These are phyloP conservation scores for Lactifluus volemus DNA, from an alignment of 768 basidiomycete genomes.

Conservation along the genomic window DNA sequence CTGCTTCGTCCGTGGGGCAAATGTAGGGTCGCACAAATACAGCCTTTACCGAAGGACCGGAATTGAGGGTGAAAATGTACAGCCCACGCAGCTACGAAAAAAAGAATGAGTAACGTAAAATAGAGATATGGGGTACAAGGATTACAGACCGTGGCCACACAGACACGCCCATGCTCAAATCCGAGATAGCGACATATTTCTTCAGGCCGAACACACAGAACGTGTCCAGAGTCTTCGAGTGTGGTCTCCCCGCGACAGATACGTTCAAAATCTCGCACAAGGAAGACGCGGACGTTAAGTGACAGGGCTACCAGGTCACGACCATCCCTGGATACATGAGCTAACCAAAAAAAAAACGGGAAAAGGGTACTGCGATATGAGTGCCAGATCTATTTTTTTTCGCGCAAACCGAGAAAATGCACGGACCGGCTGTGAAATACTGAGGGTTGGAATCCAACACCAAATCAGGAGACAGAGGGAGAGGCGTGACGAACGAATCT, in stretches of 20 bases:
- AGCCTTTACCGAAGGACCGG: not conserved
- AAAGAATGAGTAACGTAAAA: not conserved
- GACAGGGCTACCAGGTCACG: conserved; percentile 27
- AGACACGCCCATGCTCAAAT: conserved; percentile 17
- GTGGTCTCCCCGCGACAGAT: conserved; percentile 16
- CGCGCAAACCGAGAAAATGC: not conserved
- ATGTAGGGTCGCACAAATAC: conserved; percentile 2
- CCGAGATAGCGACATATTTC: conserved; percentile 7
- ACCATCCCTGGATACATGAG: conserved; percentile 32
- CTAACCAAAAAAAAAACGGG: conserved; percentile 15
- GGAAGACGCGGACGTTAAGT: conserved; percentile 21
- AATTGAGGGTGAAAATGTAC: conserved; percentile 8
- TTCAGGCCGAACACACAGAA: not conserved
- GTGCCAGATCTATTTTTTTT: not conserved
- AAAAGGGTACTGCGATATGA: not conserved
- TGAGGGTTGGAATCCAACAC: not conserved
- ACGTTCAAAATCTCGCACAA: conserved; percentile 31
- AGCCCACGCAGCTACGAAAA: not conserved
- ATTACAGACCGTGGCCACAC: conserved; percentile 14
- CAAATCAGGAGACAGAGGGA: not conserved
- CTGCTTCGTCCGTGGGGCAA: not conserved
- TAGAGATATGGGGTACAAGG: not conserved
- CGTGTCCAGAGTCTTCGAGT: not conserved
- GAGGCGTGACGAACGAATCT: not conserved
- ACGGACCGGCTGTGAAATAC: conserved; percentile 6